Evolutionary conservation across 2,329 filamentous ascomycete species (phyloP).

Genomic region (Xylaria sp.): DNA sequence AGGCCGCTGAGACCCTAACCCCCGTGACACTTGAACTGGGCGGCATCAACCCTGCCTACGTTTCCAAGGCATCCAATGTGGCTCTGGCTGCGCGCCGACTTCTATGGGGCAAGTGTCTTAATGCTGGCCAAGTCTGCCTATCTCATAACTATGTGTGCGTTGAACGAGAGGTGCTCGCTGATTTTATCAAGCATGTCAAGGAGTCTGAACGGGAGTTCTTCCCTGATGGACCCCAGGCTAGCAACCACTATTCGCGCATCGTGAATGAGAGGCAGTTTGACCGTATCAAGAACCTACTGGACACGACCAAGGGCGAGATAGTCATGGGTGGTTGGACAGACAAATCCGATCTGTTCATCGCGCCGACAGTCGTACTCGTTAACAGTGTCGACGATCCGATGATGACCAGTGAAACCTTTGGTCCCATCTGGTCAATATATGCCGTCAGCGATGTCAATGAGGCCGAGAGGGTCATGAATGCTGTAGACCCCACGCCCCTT

Average conservation of each 20-base stretch:
- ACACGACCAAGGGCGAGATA: constrained; percentile 75
- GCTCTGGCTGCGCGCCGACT: constrained; percentile 76
- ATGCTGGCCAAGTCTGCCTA: constrained; percentile 87
- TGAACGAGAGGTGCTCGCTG: constrained; percentile 64
- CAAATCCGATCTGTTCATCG: constrained; percentile 74
- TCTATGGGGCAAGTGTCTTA: constrained; percentile 81
- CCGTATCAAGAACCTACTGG: constrained; percentile 87
- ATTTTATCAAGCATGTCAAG: constrained; percentile 71
- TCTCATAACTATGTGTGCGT: constrained; percentile 89
- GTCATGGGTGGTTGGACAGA: constrained; percentile 82
- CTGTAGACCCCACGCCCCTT: constrained; percentile 76
- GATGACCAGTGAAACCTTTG: constrained; percentile 77
- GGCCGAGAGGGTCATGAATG: constrained; percentile 75
- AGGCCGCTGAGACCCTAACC: constrained; percentile 82
- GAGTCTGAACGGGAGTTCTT: constrained; percentile 70
- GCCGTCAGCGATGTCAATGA: constrained; percentile 75
- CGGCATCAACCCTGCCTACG: constrained; percentile 84
- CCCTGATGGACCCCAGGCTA: constrained; percentile 73
- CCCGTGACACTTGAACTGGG: constrained; percentile 87
- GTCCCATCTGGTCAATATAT: constrained; percentile 83
- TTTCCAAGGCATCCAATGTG: constrained; percentile 77
- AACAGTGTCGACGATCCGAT: constrained; percentile 69
- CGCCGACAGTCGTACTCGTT: constrained; percentile 87
- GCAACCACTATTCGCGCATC: constrained; percentile 72
- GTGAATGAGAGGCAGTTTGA: constrained; percentile 75